A percentile compares a stretch with the other conserved stretches of the same genome.
phyloP scores from a whole-genome alignment of 179 eudicot species.

The Vitellaria paradoxa region DNA sequence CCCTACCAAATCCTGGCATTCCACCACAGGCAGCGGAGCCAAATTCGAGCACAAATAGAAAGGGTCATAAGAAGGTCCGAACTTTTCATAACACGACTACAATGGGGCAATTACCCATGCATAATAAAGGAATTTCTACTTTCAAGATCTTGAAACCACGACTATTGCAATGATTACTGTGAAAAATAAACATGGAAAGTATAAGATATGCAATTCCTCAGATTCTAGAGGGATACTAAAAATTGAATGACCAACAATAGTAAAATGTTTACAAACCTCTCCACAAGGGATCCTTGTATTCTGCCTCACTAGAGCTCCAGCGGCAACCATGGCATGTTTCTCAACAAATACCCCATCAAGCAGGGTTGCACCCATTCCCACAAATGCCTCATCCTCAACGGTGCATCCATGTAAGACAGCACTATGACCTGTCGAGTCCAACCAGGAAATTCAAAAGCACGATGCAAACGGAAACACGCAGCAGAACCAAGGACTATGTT shows the following conservation, averaged over 20 bases:
- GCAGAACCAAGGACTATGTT: background rate
- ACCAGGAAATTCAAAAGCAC: slow-evolving; percentile 7
- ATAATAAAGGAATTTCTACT: background rate
- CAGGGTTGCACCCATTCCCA: slow-evolving; percentile 78
- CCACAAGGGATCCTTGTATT: slow-evolving; percentile 82
- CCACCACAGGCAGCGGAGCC: background rate
- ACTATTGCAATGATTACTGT: background rate
- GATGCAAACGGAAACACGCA: background rate
- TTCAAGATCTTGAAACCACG: background rate
- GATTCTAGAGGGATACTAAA: background rate
- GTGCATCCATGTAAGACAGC: slow-evolving; percentile 82
- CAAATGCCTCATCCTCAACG: slow-evolving; percentile 77
- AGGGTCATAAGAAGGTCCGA: too few species aligned
- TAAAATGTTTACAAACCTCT: slow-evolving; percentile 47
- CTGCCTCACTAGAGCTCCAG: slow-evolving; percentile 78
- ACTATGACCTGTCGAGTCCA: slow-evolving; percentile 57
- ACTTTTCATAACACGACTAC: background rate
- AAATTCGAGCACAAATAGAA: background rate
- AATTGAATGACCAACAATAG: background rate
- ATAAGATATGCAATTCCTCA: background rate
- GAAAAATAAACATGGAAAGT: background rate
- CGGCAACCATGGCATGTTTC: slow-evolving; percentile 83
- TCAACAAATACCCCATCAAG: slow-evolving; percentile 79
- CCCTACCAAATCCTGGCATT: background rate
- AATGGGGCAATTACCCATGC: background rate